Evolutionary conservation across 331 rosid species (phyloP).

Genomic region (Cucumis variabilis): DNA sequence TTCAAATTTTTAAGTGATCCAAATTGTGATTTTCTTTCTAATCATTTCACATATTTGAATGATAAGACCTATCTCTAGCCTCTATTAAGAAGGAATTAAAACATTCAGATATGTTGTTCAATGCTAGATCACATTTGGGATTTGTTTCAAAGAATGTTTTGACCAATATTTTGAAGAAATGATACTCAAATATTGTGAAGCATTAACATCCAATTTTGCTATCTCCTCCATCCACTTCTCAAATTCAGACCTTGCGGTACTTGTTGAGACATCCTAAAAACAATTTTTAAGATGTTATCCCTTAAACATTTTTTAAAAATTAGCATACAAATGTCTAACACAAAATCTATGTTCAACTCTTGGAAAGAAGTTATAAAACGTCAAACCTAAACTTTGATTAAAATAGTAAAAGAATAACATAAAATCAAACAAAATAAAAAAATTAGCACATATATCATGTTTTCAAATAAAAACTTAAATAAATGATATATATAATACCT

Average conservation of each 20-base stretch:
- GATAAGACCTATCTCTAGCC: background rate
- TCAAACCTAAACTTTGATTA: background rate
- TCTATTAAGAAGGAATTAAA: background rate
- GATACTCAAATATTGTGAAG: too few relatives aligned
- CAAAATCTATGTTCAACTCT: too few relatives aligned
- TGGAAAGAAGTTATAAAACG: too few relatives aligned
- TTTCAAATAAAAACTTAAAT: too few relatives aligned
- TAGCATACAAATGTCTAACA: too few relatives aligned
- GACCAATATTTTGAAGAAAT: background rate
- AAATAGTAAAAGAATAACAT: background rate
- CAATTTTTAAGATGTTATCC: background rate
- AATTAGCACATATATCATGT: too few relatives aligned
- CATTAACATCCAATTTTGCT: background rate
- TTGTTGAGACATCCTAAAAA: too few relatives aligned
- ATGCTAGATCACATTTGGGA: background rate
- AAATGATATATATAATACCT: too few relatives aligned
- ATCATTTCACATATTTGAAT: background rate
- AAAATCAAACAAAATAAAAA: too few relatives aligned
- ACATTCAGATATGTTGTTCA: background rate
- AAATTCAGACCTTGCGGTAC: background rate
- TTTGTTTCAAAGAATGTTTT: background rate
- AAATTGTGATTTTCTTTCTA: background rate
- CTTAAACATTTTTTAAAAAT: background rate
- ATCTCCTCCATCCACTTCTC: background rate
- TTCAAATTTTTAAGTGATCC: background rate